Percentiles rank a stretch among this genome's conserved stretches.
These are phyloP conservation scores for Cyclotella baltica DNA, from an alignment of 108 stramenopile genomes.

Conservation along the genomic window DNA sequence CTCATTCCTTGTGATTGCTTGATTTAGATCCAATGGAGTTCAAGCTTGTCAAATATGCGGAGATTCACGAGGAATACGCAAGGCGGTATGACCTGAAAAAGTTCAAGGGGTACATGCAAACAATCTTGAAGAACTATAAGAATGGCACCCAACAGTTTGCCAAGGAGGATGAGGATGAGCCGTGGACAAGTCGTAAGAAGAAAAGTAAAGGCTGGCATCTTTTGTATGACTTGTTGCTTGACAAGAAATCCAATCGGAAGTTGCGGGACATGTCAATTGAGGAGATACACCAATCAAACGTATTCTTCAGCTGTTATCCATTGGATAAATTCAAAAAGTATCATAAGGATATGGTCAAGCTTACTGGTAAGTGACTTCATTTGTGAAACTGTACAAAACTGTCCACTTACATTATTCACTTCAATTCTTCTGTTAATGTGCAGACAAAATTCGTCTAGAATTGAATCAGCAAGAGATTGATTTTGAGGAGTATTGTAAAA, in stretches of 20 bases:
- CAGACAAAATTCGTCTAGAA: neutral
- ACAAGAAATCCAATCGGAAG: neutral
- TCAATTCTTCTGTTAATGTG: neutral
- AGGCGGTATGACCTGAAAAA: neutral
- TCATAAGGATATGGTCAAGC: constrained; percentile 1
- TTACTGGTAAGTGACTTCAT: neutral
- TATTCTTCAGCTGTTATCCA: neutral
- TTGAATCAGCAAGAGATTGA: neutral
- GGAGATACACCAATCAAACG: constrained; percentile 5
- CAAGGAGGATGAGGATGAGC: neutral
- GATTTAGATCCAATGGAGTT: neutral
- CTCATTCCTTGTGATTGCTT: too few relatives aligned
- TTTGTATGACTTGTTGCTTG: neutral
- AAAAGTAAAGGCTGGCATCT: constrained; percentile 7
- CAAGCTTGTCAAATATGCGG: neutral
- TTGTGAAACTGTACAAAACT: neutral
- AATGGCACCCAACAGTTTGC: constrained; percentile 1
- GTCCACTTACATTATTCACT: too few relatives aligned
- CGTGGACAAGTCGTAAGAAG: neutral
- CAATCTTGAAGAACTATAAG: constrained; percentile 5
- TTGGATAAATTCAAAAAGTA: neutral
- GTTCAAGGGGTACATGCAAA: constrained; percentile 6
- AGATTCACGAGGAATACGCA: neutral
- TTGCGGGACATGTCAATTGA: neutral
- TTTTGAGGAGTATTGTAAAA: neutral